Conservation (phyloP, 176 grass and related monocot species). For the Carex scoparia region DNA sequence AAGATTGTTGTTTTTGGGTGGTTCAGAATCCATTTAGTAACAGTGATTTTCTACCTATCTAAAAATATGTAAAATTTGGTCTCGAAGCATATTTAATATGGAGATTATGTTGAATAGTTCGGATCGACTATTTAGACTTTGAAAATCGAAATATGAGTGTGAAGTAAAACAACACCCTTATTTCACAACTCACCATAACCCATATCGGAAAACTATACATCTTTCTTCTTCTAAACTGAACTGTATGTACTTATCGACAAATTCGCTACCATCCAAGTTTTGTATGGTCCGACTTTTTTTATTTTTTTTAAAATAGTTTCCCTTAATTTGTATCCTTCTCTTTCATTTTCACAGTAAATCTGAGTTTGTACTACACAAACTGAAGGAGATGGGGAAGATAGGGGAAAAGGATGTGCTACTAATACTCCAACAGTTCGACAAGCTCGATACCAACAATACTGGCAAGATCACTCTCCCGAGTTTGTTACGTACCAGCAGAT, state of each 20-base stretch:
- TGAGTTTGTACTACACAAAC: slow-evolving; percentile 60
- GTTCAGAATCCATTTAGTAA: too few relatives aligned
- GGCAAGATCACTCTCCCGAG: slow-evolving; percentile 39
- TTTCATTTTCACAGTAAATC: slow-evolving; percentile 28
- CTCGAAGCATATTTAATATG: too few relatives aligned
- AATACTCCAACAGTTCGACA: slow-evolving; percentile 61
- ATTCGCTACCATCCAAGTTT: neutral
- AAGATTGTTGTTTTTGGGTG: too few relatives aligned
- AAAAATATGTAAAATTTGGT: too few relatives aligned
- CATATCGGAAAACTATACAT: too few relatives aligned
- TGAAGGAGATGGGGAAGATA: slow-evolving; percentile 71
- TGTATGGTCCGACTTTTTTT: neutral
- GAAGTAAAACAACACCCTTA: too few relatives aligned
- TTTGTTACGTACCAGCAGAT: slow-evolving; percentile 26
- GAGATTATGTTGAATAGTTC: too few relatives aligned
- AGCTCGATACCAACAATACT: slow-evolving; percentile 51
- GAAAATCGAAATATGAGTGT: too few relatives aligned
- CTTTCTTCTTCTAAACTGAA: neutral
- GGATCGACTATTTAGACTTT: too few relatives aligned
- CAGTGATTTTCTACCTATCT: too few relatives aligned
- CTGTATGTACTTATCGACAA: too few relatives aligned
- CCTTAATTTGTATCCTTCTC: neutral
- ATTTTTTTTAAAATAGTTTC: neutral
- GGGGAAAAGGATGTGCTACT: slow-evolving; percentile 43
- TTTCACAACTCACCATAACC: too few relatives aligned